Base-by-base conservation (phyloP, 306 rosid species). In the Rosa multiflora region DNA sequence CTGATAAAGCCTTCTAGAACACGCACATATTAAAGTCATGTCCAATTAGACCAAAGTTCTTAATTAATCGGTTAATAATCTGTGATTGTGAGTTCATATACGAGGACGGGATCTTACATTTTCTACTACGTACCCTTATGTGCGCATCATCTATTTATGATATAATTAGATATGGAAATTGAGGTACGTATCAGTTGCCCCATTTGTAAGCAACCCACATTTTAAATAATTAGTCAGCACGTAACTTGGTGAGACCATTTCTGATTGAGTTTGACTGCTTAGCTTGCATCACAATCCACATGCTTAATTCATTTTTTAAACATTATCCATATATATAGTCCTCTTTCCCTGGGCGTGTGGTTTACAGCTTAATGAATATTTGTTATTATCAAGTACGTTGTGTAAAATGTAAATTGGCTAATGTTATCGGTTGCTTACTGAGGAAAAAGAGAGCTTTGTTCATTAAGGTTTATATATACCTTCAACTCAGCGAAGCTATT, bases 221-320 rank as follows among this genome's bases (percentile, higher is more conserved):
- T 72, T 29, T 18, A 69, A 5, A 46, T 6, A 11, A 12, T 40
- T 68, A 17, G 5, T 32, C 37, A 32, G 37, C 37, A 32, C 37
- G 2, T 32, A 32, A 32, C 37, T 32, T 7, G 14, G 11, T 21
- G 40, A 46, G 40, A 53, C 2, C 29, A 47, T 15, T 48, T 9
- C 18, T 73, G 32, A 39, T 53, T 13, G 32, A 20, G 21, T 21
- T 74, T 74, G 68, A 74, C 67, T 73, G 77, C 51, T 39, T 74
- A 14, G 39, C 42, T 74, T 74, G 68, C 68, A 42, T 55, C 40
- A 40, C 42, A 74, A 74, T 40, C 78, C 53, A 74, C 52, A 21
- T 39, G 67, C 26, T 53, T 37, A 18, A 53, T 73, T 46, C 46
- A 73, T 73, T 53, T 6, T 72, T 13, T 40, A 37, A 53, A 52